Evolutionary conservation across 1,284 basidiomycete genomes (phyloP).

Genomic region (Cystobasidium slooffiae): DNA sequence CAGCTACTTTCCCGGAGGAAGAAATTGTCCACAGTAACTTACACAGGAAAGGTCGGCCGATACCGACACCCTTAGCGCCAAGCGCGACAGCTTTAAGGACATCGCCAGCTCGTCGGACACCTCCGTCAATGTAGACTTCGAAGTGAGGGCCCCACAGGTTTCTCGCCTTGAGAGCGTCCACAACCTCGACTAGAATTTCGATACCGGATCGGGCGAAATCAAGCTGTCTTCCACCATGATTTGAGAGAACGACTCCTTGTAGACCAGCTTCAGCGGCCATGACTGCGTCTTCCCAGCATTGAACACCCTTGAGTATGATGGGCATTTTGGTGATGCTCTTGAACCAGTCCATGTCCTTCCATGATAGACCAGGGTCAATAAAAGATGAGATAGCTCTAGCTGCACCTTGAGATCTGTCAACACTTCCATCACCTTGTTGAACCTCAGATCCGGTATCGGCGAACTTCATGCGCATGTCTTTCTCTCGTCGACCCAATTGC

Average conservation of each 20-base stretch:
- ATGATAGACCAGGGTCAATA: slow-evolving; percentile 85
- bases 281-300: slow-evolving; percentile 90
- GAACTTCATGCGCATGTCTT: slow-evolving; percentile 96
- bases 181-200: slow-evolving; percentile 86
- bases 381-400: slow-evolving; percentile 94
- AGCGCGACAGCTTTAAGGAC: slow-evolving; percentile 87
- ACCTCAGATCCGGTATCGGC: slow-evolving; percentile 65
- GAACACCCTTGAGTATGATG: slow-evolving; percentile 84
- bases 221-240: slow-evolving; percentile 83
- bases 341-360: slow-evolving; percentile 88
- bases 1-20: slow-evolving; percentile 60
- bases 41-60: slow-evolving; percentile 48
- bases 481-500: slow-evolving; percentile 82
- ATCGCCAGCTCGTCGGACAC: slow-evolving; percentile 84
- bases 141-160: slow-evolving; percentile 69
- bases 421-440: slow-evolving; percentile 61
- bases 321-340: slow-evolving; percentile 90
- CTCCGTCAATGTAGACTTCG: slow-evolving; percentile 89
- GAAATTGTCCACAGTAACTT: background rate
- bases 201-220: slow-evolving; percentile 90
- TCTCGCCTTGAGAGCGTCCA: slow-evolving; percentile 69
- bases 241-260: slow-evolving; percentile 70
- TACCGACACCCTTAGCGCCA: slow-evolving; percentile 77
- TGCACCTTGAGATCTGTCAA: slow-evolving; percentile 86
- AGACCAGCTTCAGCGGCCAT: slow-evolving; percentile 81